Conservation (phyloP, 2,329 filamentous ascomycete genomes). For the Lasiodiplodia citricola region DNA sequence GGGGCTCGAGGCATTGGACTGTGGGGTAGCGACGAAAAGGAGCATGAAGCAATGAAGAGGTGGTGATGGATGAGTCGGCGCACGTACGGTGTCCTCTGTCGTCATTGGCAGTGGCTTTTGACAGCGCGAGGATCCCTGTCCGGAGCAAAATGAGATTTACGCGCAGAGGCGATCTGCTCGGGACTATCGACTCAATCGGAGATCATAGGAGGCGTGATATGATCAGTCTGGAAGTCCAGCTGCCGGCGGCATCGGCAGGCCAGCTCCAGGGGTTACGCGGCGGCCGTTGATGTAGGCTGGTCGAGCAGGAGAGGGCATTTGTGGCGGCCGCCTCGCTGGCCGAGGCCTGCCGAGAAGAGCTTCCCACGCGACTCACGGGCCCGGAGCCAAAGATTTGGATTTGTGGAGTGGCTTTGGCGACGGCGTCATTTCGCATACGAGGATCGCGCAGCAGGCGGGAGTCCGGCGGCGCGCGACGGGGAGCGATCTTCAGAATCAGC, state of each 20-base stretch:
- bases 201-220: conserved; percentile 8
- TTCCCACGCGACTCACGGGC: not conserved
- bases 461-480: not conserved
- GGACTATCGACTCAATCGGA: not conserved
- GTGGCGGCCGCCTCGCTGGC: not conserved
- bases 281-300: not conserved
- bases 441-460: not conserved
- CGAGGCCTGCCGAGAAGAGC: not conserved
- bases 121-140: not conserved
- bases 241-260: not conserved
- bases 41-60: not conserved
- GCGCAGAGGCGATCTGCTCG: conserved; percentile 4
- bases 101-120: not conserved
- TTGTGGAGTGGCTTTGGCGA: conserved; percentile 2
- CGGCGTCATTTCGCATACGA: conserved; percentile 22
- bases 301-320: not conserved
- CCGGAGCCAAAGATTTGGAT: not conserved
- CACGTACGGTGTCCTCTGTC: not conserved
- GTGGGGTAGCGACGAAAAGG: not conserved
- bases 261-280: not conserved
- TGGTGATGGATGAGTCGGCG: not conserved
- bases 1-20: not conserved
- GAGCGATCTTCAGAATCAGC: not conserved
- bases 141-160: conserved; percentile 14
- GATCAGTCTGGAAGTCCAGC: not conserved